These are phyloP conservation scores for Xylaria sp. DNA, from an alignment of 2,329 filamentous ascomycete genomes.

Conservation along the genomic window DNA sequence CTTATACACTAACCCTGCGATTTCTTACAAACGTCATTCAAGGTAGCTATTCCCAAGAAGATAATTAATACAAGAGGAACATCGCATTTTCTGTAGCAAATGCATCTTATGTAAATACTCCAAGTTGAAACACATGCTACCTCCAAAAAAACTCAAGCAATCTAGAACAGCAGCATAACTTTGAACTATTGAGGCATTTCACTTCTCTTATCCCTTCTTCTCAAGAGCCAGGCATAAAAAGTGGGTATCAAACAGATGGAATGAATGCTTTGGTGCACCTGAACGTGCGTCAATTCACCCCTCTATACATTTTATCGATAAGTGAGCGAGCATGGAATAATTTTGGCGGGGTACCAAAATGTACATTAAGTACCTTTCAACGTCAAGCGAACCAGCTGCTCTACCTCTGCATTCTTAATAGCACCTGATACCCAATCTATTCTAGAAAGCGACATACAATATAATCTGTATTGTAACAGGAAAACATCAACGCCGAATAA, in stretches of 20 bases:
- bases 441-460: not conserved
- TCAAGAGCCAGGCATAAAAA: not conserved
- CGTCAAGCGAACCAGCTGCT: slow-evolving; percentile 10
- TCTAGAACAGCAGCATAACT: no score
- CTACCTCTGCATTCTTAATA: not conserved
- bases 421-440: not conserved
- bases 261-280: no score
- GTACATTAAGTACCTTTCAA: slow-evolving; percentile 1
- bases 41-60: no score
- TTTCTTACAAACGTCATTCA: no score
- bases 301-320: slow-evolving; percentile 32
- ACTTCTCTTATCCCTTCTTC: not conserved
- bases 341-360: slow-evolving; percentile 36
- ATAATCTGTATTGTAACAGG: not conserved
- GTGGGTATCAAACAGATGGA: slow-evolving; percentile 1
- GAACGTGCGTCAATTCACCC: slow-evolving; percentile 2
- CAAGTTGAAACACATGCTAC: no score
- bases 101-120: no score
- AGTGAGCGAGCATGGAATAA: slow-evolving; percentile 21
- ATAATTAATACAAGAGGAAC: no score
- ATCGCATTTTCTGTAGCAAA: no score
- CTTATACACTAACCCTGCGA: no score
- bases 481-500: not conserved
- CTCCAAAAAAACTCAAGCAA: no score
- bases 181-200: not conserved